phyloP scores from a whole-genome alignment of 495 filamentous ascomycete genomes.

The Penicillium argentinense region DNA sequence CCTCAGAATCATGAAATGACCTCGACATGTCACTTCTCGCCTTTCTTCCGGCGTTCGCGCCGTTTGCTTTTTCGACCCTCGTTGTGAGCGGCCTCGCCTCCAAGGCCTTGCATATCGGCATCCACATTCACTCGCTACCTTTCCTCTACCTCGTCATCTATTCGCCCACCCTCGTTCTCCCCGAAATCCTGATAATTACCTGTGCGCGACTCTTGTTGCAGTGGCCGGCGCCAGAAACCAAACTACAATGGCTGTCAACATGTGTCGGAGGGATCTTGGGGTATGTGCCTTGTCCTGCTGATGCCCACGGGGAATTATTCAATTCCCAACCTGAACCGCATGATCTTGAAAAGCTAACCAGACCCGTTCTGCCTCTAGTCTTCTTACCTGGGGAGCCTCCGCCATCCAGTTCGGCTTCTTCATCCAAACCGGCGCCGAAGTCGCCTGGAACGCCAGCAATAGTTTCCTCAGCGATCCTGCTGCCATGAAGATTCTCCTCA shows the following conservation, averaged over 20 bases:
- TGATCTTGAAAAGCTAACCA: slow-evolving; percentile 6
- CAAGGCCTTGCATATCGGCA: slow-evolving; percentile 37
- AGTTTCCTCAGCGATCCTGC: slow-evolving; percentile 43
- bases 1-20: slow-evolving; percentile 20
- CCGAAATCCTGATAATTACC: slow-evolving; percentile 35
- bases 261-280: slow-evolving; percentile 28
- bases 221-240: slow-evolving; percentile 19
- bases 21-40: slow-evolving; percentile 22
- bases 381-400: slow-evolving; percentile 33
- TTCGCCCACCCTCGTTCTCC: slow-evolving; percentile 36
- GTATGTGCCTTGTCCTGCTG: slow-evolving; percentile 24
- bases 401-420: slow-evolving; percentile 45
- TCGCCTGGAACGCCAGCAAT: slow-evolving; percentile 38
- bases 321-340: neutral
- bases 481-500: slow-evolving; percentile 45
- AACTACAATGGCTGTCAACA: slow-evolving; percentile 29
- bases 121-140: slow-evolving; percentile 35
- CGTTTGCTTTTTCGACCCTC: slow-evolving; percentile 36
- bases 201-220: slow-evolving; percentile 28
- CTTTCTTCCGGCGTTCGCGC: slow-evolving; percentile 26
- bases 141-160: slow-evolving; percentile 40
- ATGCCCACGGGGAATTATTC: neutral
- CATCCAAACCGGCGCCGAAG: slow-evolving; percentile 42
- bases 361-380: slow-evolving; percentile 7
- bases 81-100: slow-evolving; percentile 36